phyloP scores from a whole-genome alignment of 1,284 basidiomycete genomes.

The Trametes hirsuta region DNA sequence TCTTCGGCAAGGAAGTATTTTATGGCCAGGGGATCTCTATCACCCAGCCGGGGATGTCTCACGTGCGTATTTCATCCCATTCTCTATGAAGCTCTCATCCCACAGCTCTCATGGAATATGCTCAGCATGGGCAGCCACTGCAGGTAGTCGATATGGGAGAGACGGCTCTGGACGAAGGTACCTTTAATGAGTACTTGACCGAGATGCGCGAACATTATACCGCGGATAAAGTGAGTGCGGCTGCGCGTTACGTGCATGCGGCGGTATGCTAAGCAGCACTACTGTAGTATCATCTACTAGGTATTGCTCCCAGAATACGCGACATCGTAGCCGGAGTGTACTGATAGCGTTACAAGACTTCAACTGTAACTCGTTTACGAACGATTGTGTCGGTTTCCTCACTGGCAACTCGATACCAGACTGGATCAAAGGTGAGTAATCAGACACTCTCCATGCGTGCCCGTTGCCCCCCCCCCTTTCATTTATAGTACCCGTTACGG shows the following conservation, averaged over 20 bases:
- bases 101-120: constrained; percentile 1
- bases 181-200: constrained; percentile 79
- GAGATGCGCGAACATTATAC: constrained; percentile 83
- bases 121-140: constrained; percentile 77
- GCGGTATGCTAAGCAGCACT: constrained; percentile 3
- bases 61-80: constrained; percentile 54
- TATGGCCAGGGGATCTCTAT: constrained; percentile 85
- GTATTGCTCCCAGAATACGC: constrained; percentile 36
- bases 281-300: constrained; percentile 84
- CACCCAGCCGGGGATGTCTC: constrained; percentile 73
- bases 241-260: too few species aligned
- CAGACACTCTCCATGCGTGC: too few species aligned
- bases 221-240: constrained; percentile 71
- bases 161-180: constrained; percentile 82
- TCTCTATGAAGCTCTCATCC: not conserved
- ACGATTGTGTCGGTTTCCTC: constrained; percentile 83
- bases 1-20: constrained; percentile 83
- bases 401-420: constrained; percentile 79
- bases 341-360: constrained; percentile 54
- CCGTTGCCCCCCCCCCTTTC: too few species aligned
- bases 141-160: constrained; percentile 81
- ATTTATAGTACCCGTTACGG: too few species aligned
- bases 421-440: constrained; percentile 68
- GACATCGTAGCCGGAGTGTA: too few species aligned
- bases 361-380: constrained; percentile 92